Percentiles rank a stretch among this genome's conserved stretches.
Conservation (phyloP, 1,284 basidiomycete genomes). For the Fomitopsis pinicola region DNA sequence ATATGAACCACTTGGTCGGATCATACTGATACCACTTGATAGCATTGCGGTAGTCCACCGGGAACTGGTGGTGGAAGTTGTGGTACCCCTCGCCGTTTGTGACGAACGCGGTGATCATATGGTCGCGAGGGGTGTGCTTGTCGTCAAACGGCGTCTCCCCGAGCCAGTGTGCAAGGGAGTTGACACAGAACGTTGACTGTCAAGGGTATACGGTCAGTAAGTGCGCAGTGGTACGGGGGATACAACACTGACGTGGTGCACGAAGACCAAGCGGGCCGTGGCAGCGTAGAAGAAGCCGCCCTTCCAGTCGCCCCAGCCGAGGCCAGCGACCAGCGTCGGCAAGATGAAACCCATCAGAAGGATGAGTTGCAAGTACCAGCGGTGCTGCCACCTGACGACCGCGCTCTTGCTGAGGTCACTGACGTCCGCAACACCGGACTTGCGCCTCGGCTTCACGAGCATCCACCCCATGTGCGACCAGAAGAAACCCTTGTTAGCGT, state of each 20-base stretch:
- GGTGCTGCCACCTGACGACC: constrained; percentile 86
- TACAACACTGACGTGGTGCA: constrained; percentile 73
- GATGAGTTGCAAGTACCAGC: constrained; percentile 71
- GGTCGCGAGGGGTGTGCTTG: constrained; percentile 91
- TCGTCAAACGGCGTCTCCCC: constrained; percentile 91
- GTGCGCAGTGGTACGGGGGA: neutral
- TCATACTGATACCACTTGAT: constrained; percentile 93
- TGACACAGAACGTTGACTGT: constrained; percentile 92
- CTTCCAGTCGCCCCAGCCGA: constrained; percentile 80
- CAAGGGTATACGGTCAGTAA: neutral
- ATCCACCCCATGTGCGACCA: constrained; percentile 93
- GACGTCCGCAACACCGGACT: constrained; percentile 86
- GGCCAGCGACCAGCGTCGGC: constrained; percentile 74
- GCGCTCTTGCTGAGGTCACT: constrained; percentile 78
- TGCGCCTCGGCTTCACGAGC: constrained; percentile 84
- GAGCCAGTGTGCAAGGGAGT: constrained; percentile 93
- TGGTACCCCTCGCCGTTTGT: constrained; percentile 95
- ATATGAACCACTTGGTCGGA: constrained; percentile 92
- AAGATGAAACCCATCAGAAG: constrained; percentile 71
- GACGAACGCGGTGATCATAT: constrained; percentile 81
- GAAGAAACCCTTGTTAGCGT: constrained; percentile 79
- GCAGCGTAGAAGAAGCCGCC: constrained; percentile 90
- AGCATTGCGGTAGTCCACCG: constrained; percentile 92
- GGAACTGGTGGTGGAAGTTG: constrained; percentile 96
- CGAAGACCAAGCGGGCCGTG: constrained; percentile 77